phyloP scores from a whole-genome alignment of 495 filamentous ascomycete species.

The Hamigera avellanea region DNA sequence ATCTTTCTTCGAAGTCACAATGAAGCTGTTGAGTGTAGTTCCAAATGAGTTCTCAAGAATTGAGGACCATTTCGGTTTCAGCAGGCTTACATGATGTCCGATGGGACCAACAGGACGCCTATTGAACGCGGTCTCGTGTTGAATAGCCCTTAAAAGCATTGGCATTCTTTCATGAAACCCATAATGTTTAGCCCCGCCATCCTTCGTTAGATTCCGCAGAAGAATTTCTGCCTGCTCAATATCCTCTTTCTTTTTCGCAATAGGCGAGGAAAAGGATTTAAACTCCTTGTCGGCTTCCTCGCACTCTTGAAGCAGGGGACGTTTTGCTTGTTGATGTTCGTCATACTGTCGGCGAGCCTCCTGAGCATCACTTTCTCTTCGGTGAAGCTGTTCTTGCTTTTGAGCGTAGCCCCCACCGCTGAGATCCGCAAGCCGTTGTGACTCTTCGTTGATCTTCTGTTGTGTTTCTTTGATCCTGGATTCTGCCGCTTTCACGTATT shows the following conservation, averaged over 20 bases:
- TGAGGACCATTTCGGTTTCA: slow-evolving; percentile 73
- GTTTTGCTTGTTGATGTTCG: slow-evolving; percentile 17
- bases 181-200: slow-evolving; percentile 35
- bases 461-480: slow-evolving; percentile 26
- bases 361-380: slow-evolving; percentile 19
- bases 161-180: slow-evolving; percentile 54
- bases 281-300: slow-evolving; percentile 23
- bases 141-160: slow-evolving; percentile 52
- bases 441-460: slow-evolving; percentile 34
- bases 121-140: slow-evolving; percentile 51
- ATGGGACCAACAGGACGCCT: slow-evolving; percentile 75
- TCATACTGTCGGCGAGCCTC: slow-evolving; percentile 20
- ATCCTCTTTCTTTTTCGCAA: slow-evolving; percentile 23
- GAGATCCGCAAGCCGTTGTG: slow-evolving; percentile 35
- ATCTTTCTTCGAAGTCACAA: slow-evolving; percentile 67
- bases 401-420: slow-evolving; percentile 42
- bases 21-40: slow-evolving; percentile 53
- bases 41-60: slow-evolving; percentile 69
- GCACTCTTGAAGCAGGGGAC: slow-evolving; percentile 21
- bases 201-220: slow-evolving; percentile 37
- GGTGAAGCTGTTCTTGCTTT: slow-evolving; percentile 34
- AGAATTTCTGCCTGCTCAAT: slow-evolving; percentile 30
- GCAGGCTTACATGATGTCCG: slow-evolving; percentile 60
- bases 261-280: slow-evolving; percentile 11
- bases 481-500: slow-evolving; percentile 32